phyloP scores from a whole-genome alignment of 306 rosid species.

The Hippophae tibetana region DNA sequence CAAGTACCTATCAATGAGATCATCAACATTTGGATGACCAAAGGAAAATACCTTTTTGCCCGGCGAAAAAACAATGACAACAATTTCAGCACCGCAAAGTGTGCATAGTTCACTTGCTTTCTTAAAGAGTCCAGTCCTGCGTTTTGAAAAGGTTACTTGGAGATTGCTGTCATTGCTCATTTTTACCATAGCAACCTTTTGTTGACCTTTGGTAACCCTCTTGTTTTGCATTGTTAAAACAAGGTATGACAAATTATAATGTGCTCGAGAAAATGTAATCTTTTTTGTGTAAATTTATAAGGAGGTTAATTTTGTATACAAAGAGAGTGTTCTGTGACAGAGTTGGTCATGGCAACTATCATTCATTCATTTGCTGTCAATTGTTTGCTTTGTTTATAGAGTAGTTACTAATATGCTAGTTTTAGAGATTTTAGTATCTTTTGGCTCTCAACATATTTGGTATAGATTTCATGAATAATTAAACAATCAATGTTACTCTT shows the following conservation, averaged over 20 bases:
- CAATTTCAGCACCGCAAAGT: neutral
- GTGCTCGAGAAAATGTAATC: neutral
- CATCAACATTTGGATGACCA: too few species aligned
- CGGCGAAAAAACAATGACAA: too few species aligned
- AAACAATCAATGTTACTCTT: too few species aligned
- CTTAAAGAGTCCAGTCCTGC: neutral
- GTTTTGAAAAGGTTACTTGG: neutral
- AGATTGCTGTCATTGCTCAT: constrained; percentile 1
- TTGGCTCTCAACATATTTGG: too few species aligned
- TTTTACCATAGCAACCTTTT: neutral
- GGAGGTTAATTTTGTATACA: neutral
- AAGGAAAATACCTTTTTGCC: too few species aligned
- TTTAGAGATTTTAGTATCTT: neutral
- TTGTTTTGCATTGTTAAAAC: neutral
- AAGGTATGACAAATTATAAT: neutral
- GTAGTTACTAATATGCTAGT: neutral
- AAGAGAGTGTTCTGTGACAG: too few species aligned
- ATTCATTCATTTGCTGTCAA: neutral
- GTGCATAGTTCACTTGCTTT: neutral
- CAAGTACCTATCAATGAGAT: too few species aligned
- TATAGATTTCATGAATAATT: too few species aligned
- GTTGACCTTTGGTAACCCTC: neutral
- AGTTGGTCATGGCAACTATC: too few species aligned
- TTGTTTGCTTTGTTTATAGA: neutral
- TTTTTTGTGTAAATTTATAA: neutral